Evolutionary conservation across 2,329 filamentous ascomycete genomes (phyloP).

Genomic region (Colletotrichum endophyticum): DNA sequence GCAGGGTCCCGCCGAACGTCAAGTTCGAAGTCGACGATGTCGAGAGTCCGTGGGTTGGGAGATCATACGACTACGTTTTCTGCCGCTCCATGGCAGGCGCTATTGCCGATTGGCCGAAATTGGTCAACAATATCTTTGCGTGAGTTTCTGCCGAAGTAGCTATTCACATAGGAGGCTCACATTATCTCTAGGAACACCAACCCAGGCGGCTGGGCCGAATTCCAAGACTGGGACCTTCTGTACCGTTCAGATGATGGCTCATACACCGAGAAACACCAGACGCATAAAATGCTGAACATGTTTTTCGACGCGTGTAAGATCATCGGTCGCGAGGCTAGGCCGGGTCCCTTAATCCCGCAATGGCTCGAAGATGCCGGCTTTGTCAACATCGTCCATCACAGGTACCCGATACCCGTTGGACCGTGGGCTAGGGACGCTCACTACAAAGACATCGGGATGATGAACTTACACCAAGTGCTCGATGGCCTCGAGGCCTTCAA

Average conservation of each 20-base stretch:
- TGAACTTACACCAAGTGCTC: constrained; percentile 13
- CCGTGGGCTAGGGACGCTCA: constrained; percentile 38
- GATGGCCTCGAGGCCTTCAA: constrained; percentile 27
- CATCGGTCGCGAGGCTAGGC: constrained; percentile 32
- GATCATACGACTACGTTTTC: constrained; percentile 37
- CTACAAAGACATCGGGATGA: constrained; percentile 33
- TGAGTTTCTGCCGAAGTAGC: fast-evolving
- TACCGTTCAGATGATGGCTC: constrained; percentile 26
- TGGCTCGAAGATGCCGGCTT: constrained; percentile 45
- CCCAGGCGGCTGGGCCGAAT: constrained; percentile 36
- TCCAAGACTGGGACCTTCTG: constrained; percentile 24
- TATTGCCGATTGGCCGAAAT: neutral
- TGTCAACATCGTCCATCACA: constrained; percentile 31
- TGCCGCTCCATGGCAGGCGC: neutral
- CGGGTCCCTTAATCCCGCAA: constrained; percentile 25
- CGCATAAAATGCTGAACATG: constrained; percentile 15
- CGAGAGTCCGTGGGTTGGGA: constrained; percentile 50
- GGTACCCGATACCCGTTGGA: constrained; percentile 36
- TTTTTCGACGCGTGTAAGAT: constrained; percentile 24
- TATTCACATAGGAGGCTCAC: fast-evolving
- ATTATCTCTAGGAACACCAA: constrained; percentile 28
- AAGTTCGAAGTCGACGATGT: constrained; percentile 71
- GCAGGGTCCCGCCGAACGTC: constrained; percentile 63
- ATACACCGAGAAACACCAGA: constrained; percentile 2
- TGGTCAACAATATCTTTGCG: neutral